phyloP scores from a whole-genome alignment of 2,329 filamentous ascomycete genomes.

The Berkeleyomyces rouxiae region DNA sequence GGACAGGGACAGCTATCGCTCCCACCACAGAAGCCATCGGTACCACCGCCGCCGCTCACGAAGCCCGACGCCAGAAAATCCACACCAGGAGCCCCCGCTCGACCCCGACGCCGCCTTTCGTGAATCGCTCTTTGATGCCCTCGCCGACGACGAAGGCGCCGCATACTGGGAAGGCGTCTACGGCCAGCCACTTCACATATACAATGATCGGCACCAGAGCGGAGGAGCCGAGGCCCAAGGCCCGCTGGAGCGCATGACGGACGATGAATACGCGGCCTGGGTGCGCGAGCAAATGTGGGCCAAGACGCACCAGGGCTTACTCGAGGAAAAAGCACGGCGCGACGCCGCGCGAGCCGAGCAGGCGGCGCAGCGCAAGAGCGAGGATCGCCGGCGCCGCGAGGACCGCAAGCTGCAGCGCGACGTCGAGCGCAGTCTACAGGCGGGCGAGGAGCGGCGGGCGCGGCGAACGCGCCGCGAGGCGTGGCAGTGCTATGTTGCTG shows the following conservation, averaged over 20 bases:
- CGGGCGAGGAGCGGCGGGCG: constrained; percentile 46
- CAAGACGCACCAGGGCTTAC: constrained; percentile 68
- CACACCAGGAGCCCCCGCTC: constrained; percentile 30
- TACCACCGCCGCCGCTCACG: constrained; percentile 22
- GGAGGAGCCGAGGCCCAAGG: constrained; percentile 18
- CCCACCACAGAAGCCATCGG: background rate
- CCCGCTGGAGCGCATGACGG: constrained; percentile 67
- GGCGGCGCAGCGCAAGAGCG: constrained; percentile 19
- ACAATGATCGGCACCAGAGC: constrained; percentile 26
- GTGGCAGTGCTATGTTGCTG: constrained; percentile 35
- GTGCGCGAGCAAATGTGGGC: constrained; percentile 91
- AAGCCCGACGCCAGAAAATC: constrained; percentile 31
- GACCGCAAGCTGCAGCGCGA: constrained; percentile 36
- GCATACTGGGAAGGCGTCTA: constrained; percentile 95
- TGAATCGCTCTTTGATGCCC: constrained; percentile 87
- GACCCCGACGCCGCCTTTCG: constrained; percentile 67
- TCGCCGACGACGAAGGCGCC: constrained; percentile 92
- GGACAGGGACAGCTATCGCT: constrained; percentile 11
- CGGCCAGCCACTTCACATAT: constrained; percentile 80
- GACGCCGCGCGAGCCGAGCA: constrained; percentile 29
- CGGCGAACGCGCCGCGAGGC: constrained; percentile 44
- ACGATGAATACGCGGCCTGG: constrained; percentile 79
- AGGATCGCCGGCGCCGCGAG: constrained; percentile 20
- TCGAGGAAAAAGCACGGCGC: constrained; percentile 55
- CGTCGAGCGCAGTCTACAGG: constrained; percentile 51